phyloP scores from a whole-genome alignment of 352 stramenopile genomes.

The Thraustotheca clavata region DNA sequence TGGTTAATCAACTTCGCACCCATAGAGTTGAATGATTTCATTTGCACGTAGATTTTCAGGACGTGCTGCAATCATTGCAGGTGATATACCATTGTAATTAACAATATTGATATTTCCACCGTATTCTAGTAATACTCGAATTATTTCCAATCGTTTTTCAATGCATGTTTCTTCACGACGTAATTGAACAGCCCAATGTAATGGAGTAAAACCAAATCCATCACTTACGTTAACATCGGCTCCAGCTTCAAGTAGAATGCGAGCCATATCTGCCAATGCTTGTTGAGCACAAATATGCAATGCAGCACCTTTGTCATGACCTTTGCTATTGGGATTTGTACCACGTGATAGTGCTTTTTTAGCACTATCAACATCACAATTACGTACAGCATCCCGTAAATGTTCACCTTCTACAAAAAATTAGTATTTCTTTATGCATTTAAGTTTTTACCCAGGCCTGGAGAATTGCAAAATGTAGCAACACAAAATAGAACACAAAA shows the following conservation, averaged over 20 bases:
- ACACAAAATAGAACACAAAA: constrained; percentile 52
- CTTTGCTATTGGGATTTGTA: constrained; percentile 40
- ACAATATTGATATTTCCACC: constrained; percentile 39
- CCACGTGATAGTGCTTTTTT: constrained; percentile 50
- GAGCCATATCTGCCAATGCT: constrained; percentile 44
- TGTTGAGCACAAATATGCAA: constrained; percentile 77
- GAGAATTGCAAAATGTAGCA: constrained; percentile 54
- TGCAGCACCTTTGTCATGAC: constrained; percentile 52
- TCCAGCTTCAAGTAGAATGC: constrained; percentile 49
- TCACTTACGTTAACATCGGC: constrained; percentile 55
- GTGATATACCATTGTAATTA: constrained; percentile 42
- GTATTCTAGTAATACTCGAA: constrained; percentile 51
- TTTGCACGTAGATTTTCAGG: constrained; percentile 1
- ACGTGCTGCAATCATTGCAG: constrained; percentile 45
- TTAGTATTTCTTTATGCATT: no score
- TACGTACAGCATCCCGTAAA: constrained; percentile 55
- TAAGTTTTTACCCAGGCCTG: constrained; percentile 57
- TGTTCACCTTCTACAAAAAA: constrained; percentile 58
- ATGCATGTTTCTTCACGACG: constrained; percentile 61
- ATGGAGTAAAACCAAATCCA: constrained; percentile 56
- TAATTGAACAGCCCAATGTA: constrained; percentile 78
- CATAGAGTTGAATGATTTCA: constrained; percentile 13
- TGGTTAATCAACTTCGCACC: neutral
- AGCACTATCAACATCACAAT: constrained; percentile 58
- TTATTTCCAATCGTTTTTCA: constrained; percentile 55